Percentiles rank a stretch among this genome's conserved stretches.
phyloP scores from a whole-genome alignment of 768 basidiomycete species.

The Amanita exitialis region DNA sequence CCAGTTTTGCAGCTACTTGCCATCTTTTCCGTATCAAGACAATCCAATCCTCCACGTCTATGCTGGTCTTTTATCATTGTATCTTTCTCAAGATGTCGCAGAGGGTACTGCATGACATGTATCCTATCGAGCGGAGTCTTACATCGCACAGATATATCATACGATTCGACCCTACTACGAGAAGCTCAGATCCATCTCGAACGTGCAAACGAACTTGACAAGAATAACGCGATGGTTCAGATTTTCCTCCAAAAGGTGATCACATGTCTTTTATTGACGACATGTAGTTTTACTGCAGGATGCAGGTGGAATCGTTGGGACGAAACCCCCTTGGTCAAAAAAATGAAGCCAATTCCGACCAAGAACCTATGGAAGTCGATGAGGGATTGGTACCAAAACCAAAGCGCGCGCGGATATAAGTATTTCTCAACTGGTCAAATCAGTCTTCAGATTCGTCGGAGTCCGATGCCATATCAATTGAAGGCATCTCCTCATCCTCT shows the following conservation, averaged over 20 bases:
- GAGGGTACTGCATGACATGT: background rate
- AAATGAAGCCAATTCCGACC: constrained; percentile 11
- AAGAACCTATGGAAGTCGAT: constrained; percentile 15
- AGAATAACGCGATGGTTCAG: constrained; percentile 40
- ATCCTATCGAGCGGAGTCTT: background rate
- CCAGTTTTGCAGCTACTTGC: constrained; percentile 53
- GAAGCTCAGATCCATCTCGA: constrained; percentile 59
- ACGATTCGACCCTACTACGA: constrained; percentile 29
- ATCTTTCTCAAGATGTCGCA: constrained; percentile 36
- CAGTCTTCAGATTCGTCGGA: constrained; percentile 43
- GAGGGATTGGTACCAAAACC: constrained; percentile 13
- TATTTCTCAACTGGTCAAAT: background rate
- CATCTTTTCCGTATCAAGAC: constrained; percentile 81
- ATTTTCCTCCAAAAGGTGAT: constrained; percentile 45
- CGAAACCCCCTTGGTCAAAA: background rate
- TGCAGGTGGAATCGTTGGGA: background rate
- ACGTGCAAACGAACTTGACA: constrained; percentile 50
- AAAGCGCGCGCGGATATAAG: constrained; percentile 24
- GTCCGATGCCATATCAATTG: constrained; percentile 72
- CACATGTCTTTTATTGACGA: background rate
- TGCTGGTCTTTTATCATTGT: constrained; percentile 66
- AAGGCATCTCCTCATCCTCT: constrained; percentile 64
- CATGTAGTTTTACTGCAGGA: background rate
- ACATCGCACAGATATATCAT: background rate
- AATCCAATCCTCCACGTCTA: constrained; percentile 74